These are phyloP conservation scores for Gentiana straminea DNA, from an alignment of 257 asterid genomes.

Conservation along the genomic window DNA sequence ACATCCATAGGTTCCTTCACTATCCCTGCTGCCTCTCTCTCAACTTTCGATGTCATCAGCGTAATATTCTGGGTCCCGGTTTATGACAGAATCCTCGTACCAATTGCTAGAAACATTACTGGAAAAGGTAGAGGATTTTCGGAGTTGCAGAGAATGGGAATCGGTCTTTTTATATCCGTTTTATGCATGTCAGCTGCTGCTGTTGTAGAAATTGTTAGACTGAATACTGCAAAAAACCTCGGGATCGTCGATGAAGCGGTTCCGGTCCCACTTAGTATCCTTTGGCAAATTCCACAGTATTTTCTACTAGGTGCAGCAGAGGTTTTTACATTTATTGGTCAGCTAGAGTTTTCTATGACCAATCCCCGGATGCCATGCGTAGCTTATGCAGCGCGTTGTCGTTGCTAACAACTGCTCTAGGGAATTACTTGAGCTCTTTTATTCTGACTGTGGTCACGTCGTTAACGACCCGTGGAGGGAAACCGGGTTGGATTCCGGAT, in stretches of 20 bases:
- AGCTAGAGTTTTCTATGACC: slow-evolving; percentile 83
- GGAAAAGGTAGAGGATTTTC: slow-evolving; percentile 67
- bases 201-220: slow-evolving; percentile 52
- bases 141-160: slow-evolving; percentile 78
- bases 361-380: slow-evolving; percentile 96
- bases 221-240: slow-evolving; percentile 38
- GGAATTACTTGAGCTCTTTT: slow-evolving; percentile 70
- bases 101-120: slow-evolving; percentile 55
- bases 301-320: slow-evolving; percentile 76
- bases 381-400: slow-evolving; percentile 77
- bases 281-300: slow-evolving; percentile 85
- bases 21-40: slow-evolving; percentile 85
- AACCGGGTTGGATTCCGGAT: slow-evolving; percentile 81
- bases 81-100: slow-evolving; percentile 67
- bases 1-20: slow-evolving; percentile 65
- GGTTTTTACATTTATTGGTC: slow-evolving; percentile 70
- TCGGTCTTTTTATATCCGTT: slow-evolving; percentile 59
- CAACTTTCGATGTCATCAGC: slow-evolving; percentile 68
- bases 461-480: slow-evolving; percentile 58
- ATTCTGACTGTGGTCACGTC: slow-evolving; percentile 62
- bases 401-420: slow-evolving; percentile 54
- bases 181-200: slow-evolving; percentile 85
- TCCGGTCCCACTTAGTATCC: slow-evolving; percentile 49
- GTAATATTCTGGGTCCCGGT: slow-evolving; percentile 86
- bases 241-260: slow-evolving; percentile 31